These are phyloP conservation scores for Ganoderma sinense DNA, from an alignment of 1,284 basidiomycete species.

Conservation along the genomic window DNA sequence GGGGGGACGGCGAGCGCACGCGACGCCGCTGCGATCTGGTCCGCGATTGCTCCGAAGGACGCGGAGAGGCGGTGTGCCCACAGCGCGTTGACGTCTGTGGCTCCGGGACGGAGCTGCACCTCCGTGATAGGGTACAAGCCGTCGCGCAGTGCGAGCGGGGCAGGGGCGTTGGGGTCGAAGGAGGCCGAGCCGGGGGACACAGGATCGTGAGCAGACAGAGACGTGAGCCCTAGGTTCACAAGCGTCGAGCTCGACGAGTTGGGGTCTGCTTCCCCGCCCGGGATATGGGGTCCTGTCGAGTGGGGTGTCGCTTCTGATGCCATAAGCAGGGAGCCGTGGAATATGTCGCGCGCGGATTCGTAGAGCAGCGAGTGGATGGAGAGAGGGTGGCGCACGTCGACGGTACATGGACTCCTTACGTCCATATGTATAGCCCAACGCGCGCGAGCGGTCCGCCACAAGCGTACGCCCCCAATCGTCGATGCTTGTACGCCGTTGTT, in stretches of 20 bases:
- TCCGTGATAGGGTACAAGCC: slow-evolving; percentile 8
- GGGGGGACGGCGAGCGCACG: slow-evolving; percentile 43
- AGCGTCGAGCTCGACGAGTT: slow-evolving; percentile 32
- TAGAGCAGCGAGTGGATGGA: not conserved
- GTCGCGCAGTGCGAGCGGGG: slow-evolving; percentile 20
- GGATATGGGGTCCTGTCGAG: slow-evolving; percentile 15
- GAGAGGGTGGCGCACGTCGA: not conserved
- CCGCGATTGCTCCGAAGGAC: slow-evolving; percentile 48
- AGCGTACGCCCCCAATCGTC: not conserved
- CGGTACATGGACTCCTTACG: not conserved
- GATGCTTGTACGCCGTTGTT: slow-evolving; percentile 7
- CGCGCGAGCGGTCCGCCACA: slow-evolving; percentile 10
- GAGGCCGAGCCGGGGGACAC: slow-evolving; percentile 22
- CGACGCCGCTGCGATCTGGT: slow-evolving; percentile 50
- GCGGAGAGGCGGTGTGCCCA: slow-evolving; percentile 43
- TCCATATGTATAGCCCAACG: slow-evolving; percentile 11
- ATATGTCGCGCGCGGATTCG: not conserved
- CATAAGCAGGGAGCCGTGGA: slow-evolving; percentile 5
- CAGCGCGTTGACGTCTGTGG: slow-evolving; percentile 20
- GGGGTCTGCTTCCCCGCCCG: slow-evolving; percentile 13
- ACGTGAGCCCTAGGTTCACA: slow-evolving; percentile 14
- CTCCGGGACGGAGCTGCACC: not conserved
- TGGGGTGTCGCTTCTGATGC: slow-evolving; percentile 12
- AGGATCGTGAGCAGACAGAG: not conserved
- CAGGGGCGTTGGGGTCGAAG: slow-evolving; percentile 33